Evolutionary conservation across 108 stramenopile genomes (phyloP).

Genomic region (Nitzschia palea): DNA sequence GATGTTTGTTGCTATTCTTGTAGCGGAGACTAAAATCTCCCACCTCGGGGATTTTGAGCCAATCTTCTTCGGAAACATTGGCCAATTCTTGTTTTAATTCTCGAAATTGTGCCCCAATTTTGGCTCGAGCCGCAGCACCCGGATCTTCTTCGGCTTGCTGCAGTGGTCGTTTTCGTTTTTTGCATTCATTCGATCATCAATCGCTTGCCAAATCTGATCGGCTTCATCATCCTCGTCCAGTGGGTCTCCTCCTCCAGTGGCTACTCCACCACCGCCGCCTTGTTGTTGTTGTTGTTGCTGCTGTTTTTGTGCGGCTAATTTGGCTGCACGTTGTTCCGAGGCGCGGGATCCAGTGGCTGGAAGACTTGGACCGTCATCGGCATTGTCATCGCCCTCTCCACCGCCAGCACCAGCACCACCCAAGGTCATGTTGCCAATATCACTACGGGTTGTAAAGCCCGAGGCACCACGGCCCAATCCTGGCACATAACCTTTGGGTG

Average conservation of each 20-base stretch:
- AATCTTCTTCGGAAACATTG: slow-evolving; percentile 87
- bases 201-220: slow-evolving; percentile 92
- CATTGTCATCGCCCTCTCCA: slow-evolving; percentile 1
- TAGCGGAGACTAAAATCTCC: slow-evolving; percentile 89
- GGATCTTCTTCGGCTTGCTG: not conserved
- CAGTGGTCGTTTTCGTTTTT: slow-evolving; percentile 44
- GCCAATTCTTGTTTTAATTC: slow-evolving; percentile 92
- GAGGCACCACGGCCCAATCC: slow-evolving; percentile 97
- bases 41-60: slow-evolving; percentile 94
- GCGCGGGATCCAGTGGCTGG: slow-evolving; percentile 11
- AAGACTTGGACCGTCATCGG: not conserved
- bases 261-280: slow-evolving; percentile 82
- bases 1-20: slow-evolving; percentile 88
- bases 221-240: slow-evolving; percentile 93
- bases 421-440: slow-evolving; percentile 78
- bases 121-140: slow-evolving; percentile 24
- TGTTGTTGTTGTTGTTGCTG: too few relatives aligned
- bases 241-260: slow-evolving; percentile 68
- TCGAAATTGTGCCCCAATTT: slow-evolving; percentile 94
- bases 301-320: slow-evolving; percentile 44
- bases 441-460: slow-evolving; percentile 96
- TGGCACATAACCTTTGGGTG: slow-evolving; percentile 91
- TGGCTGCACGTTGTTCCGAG: slow-evolving; percentile 36
- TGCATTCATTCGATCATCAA: slow-evolving; percentile 94
- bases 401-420: slow-evolving; percentile 16